A percentile compares a stretch with the other conserved stretches of the same genome.
phyloP scores from a whole-genome alignment of 495 filamentous ascomycete genomes.

The Cryomyces antarcticus region DNA sequence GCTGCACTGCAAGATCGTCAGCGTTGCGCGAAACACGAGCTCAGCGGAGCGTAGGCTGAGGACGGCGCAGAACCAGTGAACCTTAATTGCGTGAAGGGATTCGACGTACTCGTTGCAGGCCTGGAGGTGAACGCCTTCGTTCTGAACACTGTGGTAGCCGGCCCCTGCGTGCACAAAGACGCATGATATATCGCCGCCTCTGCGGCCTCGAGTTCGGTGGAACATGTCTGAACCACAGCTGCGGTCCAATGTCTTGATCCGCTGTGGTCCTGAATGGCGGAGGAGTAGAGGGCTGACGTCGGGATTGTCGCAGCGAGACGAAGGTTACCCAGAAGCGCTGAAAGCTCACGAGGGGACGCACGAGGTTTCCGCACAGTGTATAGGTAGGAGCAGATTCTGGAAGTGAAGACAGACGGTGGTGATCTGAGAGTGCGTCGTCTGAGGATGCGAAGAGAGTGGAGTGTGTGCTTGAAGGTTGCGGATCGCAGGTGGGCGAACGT shows the following conservation, averaged over 20 bases:
- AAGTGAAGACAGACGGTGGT: background rate
- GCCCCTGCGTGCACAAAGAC: conserved; percentile 93
- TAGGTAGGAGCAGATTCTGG: background rate
- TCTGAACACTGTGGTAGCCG: conserved; percentile 73
- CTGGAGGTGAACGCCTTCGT: conserved; percentile 63
- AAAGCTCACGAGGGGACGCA: background rate
- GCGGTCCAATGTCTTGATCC: background rate
- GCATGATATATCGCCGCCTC: conserved; percentile 31
- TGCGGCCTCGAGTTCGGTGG: conserved; percentile 10
- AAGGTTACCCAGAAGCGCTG: background rate
- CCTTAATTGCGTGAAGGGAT: background rate
- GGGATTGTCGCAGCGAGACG: background rate
- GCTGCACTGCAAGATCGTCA: conserved; percentile 40
- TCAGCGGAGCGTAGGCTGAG: background rate
- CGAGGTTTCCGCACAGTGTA: background rate
- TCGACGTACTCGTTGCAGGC: conserved; percentile 67
- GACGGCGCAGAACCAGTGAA: background rate
- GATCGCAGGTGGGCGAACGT: too few species aligned
- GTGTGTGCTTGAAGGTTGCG: too few species aligned
- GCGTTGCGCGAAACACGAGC: background rate
- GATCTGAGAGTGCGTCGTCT: too few species aligned
- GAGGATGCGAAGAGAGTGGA: too few species aligned
- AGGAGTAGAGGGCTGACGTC: background rate
- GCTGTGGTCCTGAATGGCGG: background rate
- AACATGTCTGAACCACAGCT: conserved; percentile 8